phyloP scores from a whole-genome alignment of 371 early-diverging fungal genomes.

The Apophysomyces elegans region DNA sequence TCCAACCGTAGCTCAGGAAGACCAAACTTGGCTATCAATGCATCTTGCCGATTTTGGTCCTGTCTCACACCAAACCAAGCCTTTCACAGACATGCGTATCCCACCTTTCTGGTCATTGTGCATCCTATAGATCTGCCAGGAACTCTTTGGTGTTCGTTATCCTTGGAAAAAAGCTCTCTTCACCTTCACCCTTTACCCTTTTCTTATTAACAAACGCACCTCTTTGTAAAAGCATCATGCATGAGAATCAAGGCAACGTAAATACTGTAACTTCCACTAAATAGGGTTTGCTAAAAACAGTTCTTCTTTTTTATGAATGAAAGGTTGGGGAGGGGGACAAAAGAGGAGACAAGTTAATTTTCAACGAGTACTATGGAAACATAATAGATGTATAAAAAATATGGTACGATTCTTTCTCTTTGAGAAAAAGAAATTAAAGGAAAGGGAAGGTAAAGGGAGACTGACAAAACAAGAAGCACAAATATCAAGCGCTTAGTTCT shows the following conservation, averaged over 20 bases:
- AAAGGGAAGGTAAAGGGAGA: no score
- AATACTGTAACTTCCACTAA: background rate
- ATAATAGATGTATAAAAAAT: background rate
- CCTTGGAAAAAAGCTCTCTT: no score
- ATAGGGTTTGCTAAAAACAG: no score
- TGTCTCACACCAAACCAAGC: background rate
- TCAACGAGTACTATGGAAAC: conserved; percentile 3
- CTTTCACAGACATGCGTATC: background rate
- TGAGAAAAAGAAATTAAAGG: no score
- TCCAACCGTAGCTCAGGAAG: conserved; percentile 19
- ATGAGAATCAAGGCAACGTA: background rate
- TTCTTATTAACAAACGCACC: background rate
- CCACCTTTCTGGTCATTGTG: conserved; percentile 6
- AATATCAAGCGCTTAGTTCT: no score
- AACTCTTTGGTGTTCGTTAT: no score
- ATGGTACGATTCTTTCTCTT: background rate
- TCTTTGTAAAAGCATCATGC: background rate
- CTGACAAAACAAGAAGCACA: no score
- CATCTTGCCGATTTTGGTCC: conserved; percentile 28
- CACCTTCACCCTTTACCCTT: background rate
- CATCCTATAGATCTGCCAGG: background rate
- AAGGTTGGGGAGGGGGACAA: no score
- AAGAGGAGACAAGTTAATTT: no score
- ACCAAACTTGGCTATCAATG: conserved; percentile 26
- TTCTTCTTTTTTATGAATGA: no score